A percentile compares a stretch with the other conserved stretches of the same genome.
These are phyloP conservation scores for Pseudocercospora crystallina DNA, from an alignment of 2,329 filamentous ascomycete species.

Conservation along the genomic window DNA sequence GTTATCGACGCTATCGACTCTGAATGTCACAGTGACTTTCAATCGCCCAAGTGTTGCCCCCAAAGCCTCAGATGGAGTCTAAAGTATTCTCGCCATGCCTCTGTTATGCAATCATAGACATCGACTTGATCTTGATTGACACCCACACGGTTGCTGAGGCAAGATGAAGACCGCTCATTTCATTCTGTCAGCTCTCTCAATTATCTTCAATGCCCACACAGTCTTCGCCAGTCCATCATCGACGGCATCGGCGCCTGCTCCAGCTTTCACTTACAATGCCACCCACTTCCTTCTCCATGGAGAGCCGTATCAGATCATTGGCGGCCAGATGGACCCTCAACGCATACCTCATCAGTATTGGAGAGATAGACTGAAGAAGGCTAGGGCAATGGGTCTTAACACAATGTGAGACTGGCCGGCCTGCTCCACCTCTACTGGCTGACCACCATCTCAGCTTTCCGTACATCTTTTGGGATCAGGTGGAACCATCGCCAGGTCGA, in stretches of 20 bases:
- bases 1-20: slow-evolving; percentile 2
- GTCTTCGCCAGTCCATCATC: background rate
- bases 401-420: slow-evolving; percentile 39
- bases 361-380: slow-evolving; percentile 47
- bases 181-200: background rate
- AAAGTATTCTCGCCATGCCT: background rate
- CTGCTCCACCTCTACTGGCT: too few species aligned
- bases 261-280: slow-evolving; percentile 11
- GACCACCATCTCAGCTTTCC: slow-evolving; percentile 34
- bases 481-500: slow-evolving; percentile 43
- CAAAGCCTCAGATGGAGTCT: background rate
- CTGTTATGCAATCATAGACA: background rate
- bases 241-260: background rate
- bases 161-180: background rate
- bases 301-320: slow-evolving; percentile 40
- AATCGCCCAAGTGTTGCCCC: background rate
- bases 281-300: slow-evolving; percentile 12
- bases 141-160: background rate
- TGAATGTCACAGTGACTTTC: slow-evolving; percentile 4
- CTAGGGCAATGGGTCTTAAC: slow-evolving; percentile 51
- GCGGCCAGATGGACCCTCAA: slow-evolving; percentile 54
- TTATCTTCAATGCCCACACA: background rate
- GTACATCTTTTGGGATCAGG: slow-evolving; percentile 54
- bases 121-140: background rate
- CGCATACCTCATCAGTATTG: slow-evolving; percentile 50